Evolutionary conservation across 169 alveolate species (phyloP).

Genomic region (Neospora caninum): DNA sequence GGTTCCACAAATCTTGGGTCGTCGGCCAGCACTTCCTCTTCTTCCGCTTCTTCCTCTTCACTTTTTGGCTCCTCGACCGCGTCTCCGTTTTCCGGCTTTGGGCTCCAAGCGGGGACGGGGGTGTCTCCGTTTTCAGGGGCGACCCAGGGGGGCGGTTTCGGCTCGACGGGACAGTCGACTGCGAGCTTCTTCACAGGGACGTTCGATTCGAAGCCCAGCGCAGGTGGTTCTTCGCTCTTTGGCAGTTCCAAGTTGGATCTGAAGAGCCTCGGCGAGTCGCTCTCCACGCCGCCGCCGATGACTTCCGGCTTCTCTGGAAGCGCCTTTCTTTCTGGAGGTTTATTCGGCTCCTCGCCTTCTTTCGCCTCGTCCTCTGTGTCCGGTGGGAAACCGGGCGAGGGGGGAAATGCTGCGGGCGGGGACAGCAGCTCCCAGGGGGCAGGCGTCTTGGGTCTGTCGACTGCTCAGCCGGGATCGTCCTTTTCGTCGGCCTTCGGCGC

Average conservation of each 20-base stretch:
- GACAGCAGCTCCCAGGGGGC: not conserved
- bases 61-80: not conserved
- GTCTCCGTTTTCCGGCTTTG: not conserved
- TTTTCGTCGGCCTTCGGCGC: not conserved
- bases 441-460: not conserved
- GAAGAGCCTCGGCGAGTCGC: constrained; percentile 14
- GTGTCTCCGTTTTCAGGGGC: not conserved
- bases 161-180: not conserved
- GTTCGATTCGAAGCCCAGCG: not conserved
- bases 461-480: not conserved
- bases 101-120: not conserved
- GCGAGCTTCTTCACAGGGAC: not conserved
- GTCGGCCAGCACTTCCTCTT: not conserved
- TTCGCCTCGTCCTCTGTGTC: not conserved
- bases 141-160: not conserved
- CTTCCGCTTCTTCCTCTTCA: not conserved
- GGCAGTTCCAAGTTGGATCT: not conserved
- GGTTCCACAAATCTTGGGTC: no score
- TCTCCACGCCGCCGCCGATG: constrained; percentile 20
- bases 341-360: not conserved
- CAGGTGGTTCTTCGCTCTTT: not conserved
- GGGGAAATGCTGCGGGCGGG: not conserved
- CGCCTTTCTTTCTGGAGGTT: constrained; percentile 25
- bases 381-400: not conserved
- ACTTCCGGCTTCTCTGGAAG: constrained; percentile 30